Base-by-base conservation (phyloP, 2,329 filamentous ascomycete species). In the Penicillium paneum region DNA sequence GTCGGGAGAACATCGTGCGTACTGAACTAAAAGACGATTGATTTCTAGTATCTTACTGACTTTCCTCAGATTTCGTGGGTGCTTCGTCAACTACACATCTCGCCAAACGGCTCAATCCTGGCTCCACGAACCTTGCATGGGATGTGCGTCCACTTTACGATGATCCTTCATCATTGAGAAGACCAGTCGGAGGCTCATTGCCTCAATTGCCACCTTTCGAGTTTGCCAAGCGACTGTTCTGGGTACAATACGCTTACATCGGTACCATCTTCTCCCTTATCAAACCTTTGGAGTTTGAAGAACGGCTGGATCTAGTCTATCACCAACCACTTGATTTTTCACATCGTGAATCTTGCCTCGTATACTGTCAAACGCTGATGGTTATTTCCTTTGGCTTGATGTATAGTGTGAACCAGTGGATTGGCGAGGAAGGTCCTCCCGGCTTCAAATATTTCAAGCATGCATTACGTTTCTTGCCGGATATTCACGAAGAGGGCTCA, bases 381-480 rank as follows among this genome's bases (percentile, higher is more conserved):
- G 76, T 83, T 5, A 70, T 83, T 10, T 80, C 81, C 0, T 82
- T 81, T 59, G 81, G 81, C 0, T 77, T 82, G 57, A 74, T 83
- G 59, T 84, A 83, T 62, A 82, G 79, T 3, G 74, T 83, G 44
- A 84, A 84, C 58, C 79, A 82, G 49, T 81, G 78, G 78, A 76
- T 78, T 0, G 76, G 76, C 42, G 76, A 74, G 60, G 76, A 79
- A 38, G 79, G 80, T 0, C 81, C 81, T 0, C 81, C 81, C 0
- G 81, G 81, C 0, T 83, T 83, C 61, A 75, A 77, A 13, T 83
- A 80, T 57, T 83, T 84, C 63, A 76, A 76, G 19, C 73, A 78
- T 49, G 79, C 81, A 0, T 58, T 83, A 26, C 74, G 76, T 26
- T 75, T 82, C 5, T 69, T 84, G 19, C 81, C 81, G 0, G 80